Conservation (phyloP, 306 rosid species). For the Glycine latifolia region DNA sequence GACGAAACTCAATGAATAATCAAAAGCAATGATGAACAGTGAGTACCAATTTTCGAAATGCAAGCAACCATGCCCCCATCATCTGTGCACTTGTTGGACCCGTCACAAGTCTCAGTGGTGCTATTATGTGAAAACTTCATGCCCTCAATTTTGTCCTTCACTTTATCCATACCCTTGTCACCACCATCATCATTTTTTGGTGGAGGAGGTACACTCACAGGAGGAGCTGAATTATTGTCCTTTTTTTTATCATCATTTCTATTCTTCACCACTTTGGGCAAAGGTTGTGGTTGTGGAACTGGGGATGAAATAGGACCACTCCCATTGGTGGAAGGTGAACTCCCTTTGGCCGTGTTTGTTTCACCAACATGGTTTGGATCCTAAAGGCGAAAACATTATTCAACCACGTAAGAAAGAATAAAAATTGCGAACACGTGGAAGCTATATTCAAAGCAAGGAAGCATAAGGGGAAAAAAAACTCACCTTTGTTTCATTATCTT, state of each 20-base stretch:
- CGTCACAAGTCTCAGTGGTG: constrained; percentile 59
- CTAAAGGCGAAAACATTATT: constrained; percentile 53
- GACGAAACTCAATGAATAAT: not conserved
- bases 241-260: not conserved
- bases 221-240: constrained; percentile 4
- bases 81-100: constrained; percentile 48
- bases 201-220: constrained; percentile 41
- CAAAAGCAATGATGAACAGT: constrained; percentile 35
- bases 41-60: constrained; percentile 59
- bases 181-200: constrained; percentile 2
- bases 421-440: constrained; percentile 23
- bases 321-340: not conserved
- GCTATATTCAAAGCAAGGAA: constrained; percentile 34
- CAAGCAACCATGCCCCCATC: constrained; percentile 59
- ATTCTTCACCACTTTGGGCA: constrained; percentile 9
- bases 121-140: constrained; percentile 21
- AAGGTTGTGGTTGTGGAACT: constrained; percentile 45
- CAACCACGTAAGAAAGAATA: constrained; percentile 46
- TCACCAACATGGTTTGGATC: constrained; percentile 44
- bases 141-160: constrained; percentile 30
- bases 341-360: not conserved
- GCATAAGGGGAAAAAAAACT: not conserved
- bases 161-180: constrained; percentile 6
- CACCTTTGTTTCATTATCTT: not conserved
- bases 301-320: constrained; percentile 34